Base-by-base conservation (phyloP, 2,329 filamentous ascomycete species). In the Penicillium sclerotiorum region DNA sequence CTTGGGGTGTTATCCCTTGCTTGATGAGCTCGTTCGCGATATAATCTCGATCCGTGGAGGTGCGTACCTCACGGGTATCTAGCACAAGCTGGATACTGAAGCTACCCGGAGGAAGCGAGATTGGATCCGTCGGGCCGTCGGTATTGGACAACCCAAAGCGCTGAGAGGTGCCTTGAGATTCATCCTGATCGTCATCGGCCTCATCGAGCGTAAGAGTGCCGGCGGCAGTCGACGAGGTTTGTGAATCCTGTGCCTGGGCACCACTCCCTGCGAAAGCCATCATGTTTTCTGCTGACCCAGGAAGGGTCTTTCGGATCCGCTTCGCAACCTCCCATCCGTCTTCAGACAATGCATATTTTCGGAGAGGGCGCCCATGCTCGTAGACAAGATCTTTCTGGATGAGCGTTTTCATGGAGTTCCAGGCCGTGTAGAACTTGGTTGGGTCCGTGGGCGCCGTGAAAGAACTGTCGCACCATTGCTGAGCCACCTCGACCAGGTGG, bases 351-450 rank as follows among this genome's bases (percentile, higher is more conserved):
- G 78, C 77, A 63, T 91, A 94, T 56, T 80, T 83, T 52, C 84
- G 81, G 15, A 84, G 69, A 0, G 88, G 88, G 13, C 86, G 78
- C 0, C 88, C 86, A 45, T 83, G 83, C 58, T 88, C 85, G 49
- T 84, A 85, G 0, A 92, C 87, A 3, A 92, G 73, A 49, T 90
- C 87, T 64, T 92, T 90, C 46, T 84, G 78, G 5, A 85, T 59
- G 25, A 94, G 72, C 0, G 86, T 90, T 64, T 89, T 89, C 80
- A 93, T 91, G 1, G 88, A 90, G 61, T 82, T 87, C 89, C 89
- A 94, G 0, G 89, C 89, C 0, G 89, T 93, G 60, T 89, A 89
- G 60, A 82, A 88, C 49, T 85, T 87, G 9, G 79, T 85, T 0
- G 87, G 76, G 46, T 89, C 86, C 33, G 74, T 77, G 0, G 87